Base-by-base conservation (phyloP, 1,284 basidiomycete genomes). In the Microbotryum saponariae region DNA sequence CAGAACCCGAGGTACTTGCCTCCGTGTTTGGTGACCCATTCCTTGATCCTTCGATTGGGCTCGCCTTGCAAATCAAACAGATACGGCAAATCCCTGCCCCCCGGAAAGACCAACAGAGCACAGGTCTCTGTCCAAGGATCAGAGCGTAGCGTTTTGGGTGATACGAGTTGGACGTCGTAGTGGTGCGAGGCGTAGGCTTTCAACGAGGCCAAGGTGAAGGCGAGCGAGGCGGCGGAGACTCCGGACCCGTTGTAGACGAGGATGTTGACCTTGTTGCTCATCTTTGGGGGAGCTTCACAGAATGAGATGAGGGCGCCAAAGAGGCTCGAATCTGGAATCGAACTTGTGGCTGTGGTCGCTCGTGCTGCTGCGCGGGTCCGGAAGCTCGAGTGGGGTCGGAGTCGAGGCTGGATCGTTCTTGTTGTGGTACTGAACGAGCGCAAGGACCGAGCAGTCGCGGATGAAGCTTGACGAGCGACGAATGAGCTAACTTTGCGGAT, bases 191-290 rank as follows among this genome's bases (percentile, higher is more conserved):
- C 82, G 37, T 86, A 73, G 8, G 80, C 47, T 23, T 81, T 80
- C 37, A 92, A 81, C 9, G 80, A 78, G 1, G 78, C 73, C 44
- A 85, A 74, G 2, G 82, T 80, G 69, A 84, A 78, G 2, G 80
- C 77, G 44, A 85, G 75, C 2, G 87, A 85, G 12, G 81, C 73
- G 50, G 80, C 79, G 29, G 81, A 78, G 21, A 84, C 82, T 58
- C 89, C 85, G 25, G 86, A 83, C 4, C 85, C 87, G 51, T 85
- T 79, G 75, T 89, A 90, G 49, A 91, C 82, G 60, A 91, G 82
- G 21, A 91, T 86, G 76, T 91, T 85, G 85, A 88, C 16, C 16
- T 42, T 42, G 37, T 18, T 42, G 37, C 37, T 42, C 37, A 42
- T 42, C 5, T 10, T 42, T 42, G 37, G 2, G 37, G 37, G 14